Evolutionary conservation across 768 basidiomycete species (phyloP), one percentile per base, ranked within the genome.

Genomic region (Russula sp.): DNA sequence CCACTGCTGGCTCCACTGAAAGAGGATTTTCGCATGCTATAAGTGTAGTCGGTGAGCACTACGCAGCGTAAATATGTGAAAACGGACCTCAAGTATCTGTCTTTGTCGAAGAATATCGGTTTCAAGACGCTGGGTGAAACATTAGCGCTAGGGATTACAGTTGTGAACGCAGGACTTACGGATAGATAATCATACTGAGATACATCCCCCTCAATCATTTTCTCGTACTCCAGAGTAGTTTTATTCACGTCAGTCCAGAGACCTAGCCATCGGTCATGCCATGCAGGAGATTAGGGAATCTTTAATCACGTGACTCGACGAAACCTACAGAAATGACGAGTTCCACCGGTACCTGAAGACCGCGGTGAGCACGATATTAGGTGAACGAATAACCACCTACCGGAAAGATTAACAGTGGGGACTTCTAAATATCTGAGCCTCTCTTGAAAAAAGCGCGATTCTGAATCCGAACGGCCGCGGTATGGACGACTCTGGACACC

Each of bases 1-100:
- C 64, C 64, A 65, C 49, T 9, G 3, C 11, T 28, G 26, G 10
- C 55, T 14, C 64, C 64, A 65, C 16, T 4, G 16, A 36, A 11
- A 20, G 8, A 65, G 60, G 1, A 18, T 11, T 7, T 24, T 46
- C 18, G 64, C 64, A 32, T 65, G 64, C 64, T 65, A n/a, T 16
- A 26, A 34, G 30, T 8, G 20, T 2, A 36, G 32, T 65, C 20
- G 5, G 42, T 3, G 28, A 42, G 24, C 44, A 36, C 14, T 16
- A 9, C 14, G n/a, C 42, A 2, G 26, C 8, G 18, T 52, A 2
- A 38, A 61, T 24, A 48, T 22, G 40, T 26, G 20, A 36, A 24
- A 50, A 50, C 64, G 34, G 20, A 65, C 64, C 40, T 51, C 26
- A 4, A 46, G 20, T 13, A 38, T 38, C 20, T 20, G 59, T 38